Evolutionary conservation across 371 early-diverging fungal genomes (phyloP).

Genomic region (Mortierella polycephala): DNA sequence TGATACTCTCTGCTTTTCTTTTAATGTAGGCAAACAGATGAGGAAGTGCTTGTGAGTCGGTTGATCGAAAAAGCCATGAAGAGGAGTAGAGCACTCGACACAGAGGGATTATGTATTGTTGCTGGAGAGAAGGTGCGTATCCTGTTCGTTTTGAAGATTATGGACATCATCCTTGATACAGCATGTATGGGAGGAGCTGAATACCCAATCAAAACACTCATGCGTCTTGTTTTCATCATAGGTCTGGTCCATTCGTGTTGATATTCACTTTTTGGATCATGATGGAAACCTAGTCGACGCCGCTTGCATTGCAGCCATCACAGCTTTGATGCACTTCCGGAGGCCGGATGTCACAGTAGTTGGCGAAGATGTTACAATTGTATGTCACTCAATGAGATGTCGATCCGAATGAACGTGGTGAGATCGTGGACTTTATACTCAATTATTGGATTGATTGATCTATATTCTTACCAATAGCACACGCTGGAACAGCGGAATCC

Average conservation of each 20-base stretch:
- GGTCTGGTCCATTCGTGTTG: conserved; percentile 94
- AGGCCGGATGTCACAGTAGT: conserved; percentile 94
- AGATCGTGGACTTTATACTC: background rate
- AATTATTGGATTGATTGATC: background rate
- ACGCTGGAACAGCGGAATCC: conserved; percentile 86
- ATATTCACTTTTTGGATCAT: conserved; percentile 91
- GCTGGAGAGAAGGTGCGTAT: conserved; percentile 87
- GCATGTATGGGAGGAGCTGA: background rate
- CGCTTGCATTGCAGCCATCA: conserved; percentile 90
- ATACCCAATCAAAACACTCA: conserved; percentile 1
- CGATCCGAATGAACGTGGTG: background rate
- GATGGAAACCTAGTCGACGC: conserved; percentile 95
- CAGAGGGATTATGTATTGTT: conserved; percentile 95
- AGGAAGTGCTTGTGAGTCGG: conserved; percentile 86
- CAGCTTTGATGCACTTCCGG: conserved; percentile 90
- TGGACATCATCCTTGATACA: too few relatives aligned
- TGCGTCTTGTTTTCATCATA: conserved; percentile 27
- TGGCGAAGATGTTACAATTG: conserved; percentile 91
- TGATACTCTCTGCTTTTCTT: background rate
- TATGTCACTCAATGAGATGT: conserved; percentile 55
- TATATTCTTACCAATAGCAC: conserved; percentile 67
- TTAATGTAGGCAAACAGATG: conserved; percentile 70
- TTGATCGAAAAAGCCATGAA: conserved; percentile 90
- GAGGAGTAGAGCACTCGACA: conserved; percentile 89
- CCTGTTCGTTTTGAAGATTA: background rate